Evolutionary conservation across 2,329 filamentous ascomycete species (phyloP).

Genomic region (Zelopaecilomyces penicillatus): DNA sequence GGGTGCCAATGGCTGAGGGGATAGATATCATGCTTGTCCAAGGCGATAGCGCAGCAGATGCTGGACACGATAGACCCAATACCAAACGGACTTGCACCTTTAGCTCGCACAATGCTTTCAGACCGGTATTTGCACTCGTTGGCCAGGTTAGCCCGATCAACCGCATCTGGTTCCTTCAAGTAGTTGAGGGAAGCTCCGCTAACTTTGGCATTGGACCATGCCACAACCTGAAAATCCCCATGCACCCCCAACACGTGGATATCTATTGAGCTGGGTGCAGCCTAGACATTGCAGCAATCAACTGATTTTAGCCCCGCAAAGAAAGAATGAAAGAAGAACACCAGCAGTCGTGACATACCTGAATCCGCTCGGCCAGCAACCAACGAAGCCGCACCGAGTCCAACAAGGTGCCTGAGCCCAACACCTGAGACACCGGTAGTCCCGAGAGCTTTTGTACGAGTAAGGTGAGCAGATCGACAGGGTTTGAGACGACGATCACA

Average conservation of each 20-base stretch:
- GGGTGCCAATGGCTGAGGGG: constrained; percentile 42
- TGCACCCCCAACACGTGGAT: constrained; percentile 16
- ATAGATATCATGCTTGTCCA: constrained; percentile 36
- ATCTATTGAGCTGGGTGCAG: too few relatives aligned
- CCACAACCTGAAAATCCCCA: constrained; percentile 15
- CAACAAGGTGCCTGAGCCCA: constrained; percentile 45
- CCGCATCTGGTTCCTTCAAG: constrained; percentile 1
- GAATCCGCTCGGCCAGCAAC: constrained; percentile 25
- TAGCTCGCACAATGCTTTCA: constrained; percentile 37
- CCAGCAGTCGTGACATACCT: too few relatives aligned
- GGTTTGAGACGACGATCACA: too few relatives aligned
- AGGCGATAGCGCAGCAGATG: constrained; percentile 42
- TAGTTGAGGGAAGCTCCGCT: constrained; percentile 11
- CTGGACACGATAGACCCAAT: constrained; percentile 38
- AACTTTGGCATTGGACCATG: constrained; percentile 17
- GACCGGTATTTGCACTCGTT: constrained; percentile 28
- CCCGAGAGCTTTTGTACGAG: constrained; percentile 38
- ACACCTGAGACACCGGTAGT: constrained; percentile 38
- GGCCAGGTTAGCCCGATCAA: constrained; percentile 28
- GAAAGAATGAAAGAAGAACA: too few relatives aligned
- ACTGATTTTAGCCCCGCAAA: too few relatives aligned
- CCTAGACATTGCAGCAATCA: too few relatives aligned
- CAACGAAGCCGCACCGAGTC: constrained; percentile 42
- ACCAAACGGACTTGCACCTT: constrained; percentile 42
- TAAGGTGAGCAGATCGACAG: constrained; percentile 45